These are phyloP conservation scores for Parasarocladium wereldwijsianum DNA, from an alignment of 2,329 filamentous ascomycete species.

Conservation along the genomic window DNA sequence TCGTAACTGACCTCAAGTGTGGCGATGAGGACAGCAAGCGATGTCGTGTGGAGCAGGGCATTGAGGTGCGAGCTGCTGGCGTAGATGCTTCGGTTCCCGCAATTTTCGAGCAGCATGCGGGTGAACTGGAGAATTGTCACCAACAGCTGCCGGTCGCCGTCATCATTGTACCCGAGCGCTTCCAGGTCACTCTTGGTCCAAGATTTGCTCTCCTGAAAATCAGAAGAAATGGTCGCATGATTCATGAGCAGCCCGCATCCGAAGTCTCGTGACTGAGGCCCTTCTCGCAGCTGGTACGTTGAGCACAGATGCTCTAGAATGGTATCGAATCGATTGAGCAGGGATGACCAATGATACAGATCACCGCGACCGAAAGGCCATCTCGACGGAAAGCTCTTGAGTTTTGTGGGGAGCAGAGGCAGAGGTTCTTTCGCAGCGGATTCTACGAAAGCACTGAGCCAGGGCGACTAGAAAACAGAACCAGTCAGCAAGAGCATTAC, in stretches of 20 bases:
- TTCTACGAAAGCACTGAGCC: slow-evolving; percentile 68
- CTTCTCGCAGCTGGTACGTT: slow-evolving; percentile 65
- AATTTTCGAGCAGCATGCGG: slow-evolving; percentile 77
- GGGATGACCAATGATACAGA: slow-evolving; percentile 93
- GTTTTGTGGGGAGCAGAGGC: slow-evolving; percentile 60
- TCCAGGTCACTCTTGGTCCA: slow-evolving; percentile 33
- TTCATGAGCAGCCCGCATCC: slow-evolving; percentile 48
- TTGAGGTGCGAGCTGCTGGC: slow-evolving; percentile 84
- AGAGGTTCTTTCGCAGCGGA: slow-evolving; percentile 54
- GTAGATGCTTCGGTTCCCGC: slow-evolving; percentile 92
- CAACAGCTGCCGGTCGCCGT: slow-evolving; percentile 70
- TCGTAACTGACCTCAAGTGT: slow-evolving; percentile 72
- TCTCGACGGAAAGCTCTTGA: slow-evolving; percentile 67
- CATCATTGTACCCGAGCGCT: slow-evolving; percentile 48
- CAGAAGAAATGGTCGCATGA: slow-evolving; percentile 35
- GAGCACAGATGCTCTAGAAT: slow-evolving; percentile 71
- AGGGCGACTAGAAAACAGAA: slow-evolving; percentile 53
- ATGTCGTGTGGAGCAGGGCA: slow-evolving; percentile 77
- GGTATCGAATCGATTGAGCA: slow-evolving; percentile 85
- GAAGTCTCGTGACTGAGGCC: slow-evolving; percentile 70
- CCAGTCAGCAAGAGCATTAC: slow-evolving; percentile 11
- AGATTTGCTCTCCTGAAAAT: slow-evolving; percentile 30
- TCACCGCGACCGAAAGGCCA: slow-evolving; percentile 96
- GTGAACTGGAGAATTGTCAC: slow-evolving; percentile 76
- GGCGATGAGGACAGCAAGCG: slow-evolving; percentile 59